Evolutionary conservation across 768 basidiomycete genomes (phyloP).

Genomic region (Leccinum disarticulatum): DNA sequence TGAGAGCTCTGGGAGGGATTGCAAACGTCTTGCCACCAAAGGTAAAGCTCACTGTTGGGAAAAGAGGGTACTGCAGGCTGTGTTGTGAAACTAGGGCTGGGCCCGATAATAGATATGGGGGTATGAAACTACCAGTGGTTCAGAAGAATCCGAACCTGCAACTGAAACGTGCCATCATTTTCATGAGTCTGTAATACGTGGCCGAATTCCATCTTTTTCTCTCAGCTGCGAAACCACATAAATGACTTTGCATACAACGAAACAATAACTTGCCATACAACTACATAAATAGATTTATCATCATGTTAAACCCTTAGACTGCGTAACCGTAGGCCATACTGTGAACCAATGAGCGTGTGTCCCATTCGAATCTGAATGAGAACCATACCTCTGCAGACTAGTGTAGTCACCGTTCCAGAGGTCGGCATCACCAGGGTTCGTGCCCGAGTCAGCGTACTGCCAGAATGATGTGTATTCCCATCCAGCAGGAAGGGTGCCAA

Average conservation of each 20-base stretch:
- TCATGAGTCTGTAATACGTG: background rate
- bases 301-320: background rate
- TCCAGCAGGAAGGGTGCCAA: constrained; percentile 59
- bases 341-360: background rate
- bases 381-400: constrained; percentile 39
- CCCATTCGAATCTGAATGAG: background rate
- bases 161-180: too few relatives aligned
- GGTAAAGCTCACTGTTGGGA: too few relatives aligned
- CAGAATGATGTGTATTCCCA: constrained; percentile 58
- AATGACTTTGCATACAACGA: background rate
- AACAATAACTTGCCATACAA: background rate
- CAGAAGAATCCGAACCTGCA: too few relatives aligned
- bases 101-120: too few relatives aligned
- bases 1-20: too few relatives aligned
- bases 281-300: background rate
- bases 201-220: background rate
- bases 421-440: constrained; percentile 59
- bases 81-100: too few relatives aligned
- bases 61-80: too few relatives aligned
- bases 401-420: constrained; percentile 53
- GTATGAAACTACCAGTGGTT: too few relatives aligned
- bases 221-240: background rate
- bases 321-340: constrained; percentile 25
- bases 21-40: too few relatives aligned
- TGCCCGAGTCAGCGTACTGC: constrained; percentile 56